phyloP scores from a whole-genome alignment of 306 rosid species.

The Prunus davidiana region DNA sequence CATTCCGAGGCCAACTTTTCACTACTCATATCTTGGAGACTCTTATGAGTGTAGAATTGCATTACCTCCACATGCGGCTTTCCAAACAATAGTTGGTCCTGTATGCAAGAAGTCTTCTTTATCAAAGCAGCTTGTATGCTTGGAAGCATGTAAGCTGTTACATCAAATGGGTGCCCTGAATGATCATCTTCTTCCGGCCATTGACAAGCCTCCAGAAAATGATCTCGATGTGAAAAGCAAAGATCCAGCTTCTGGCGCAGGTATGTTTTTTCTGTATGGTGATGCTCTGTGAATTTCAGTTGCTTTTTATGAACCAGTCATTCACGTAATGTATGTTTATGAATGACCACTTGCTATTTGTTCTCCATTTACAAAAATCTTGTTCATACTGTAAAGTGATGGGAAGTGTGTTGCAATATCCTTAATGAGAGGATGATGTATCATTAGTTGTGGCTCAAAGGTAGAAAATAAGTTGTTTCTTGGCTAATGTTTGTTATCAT shows the following conservation, averaged over 20 bases:
- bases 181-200: constrained; percentile 72
- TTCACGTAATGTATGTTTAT: neutral
- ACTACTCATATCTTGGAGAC: constrained; percentile 36
- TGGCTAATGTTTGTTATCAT: neutral
- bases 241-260: constrained; percentile 61
- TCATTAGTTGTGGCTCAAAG: neutral
- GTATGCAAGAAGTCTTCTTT: constrained; percentile 42
- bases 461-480: neutral
- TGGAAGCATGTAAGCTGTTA: constrained; percentile 89
- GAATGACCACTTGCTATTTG: neutral
- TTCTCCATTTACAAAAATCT: neutral
- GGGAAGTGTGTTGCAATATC: neutral
- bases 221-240: constrained; percentile 36
- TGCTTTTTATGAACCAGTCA: neutral
- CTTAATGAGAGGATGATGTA: neutral
- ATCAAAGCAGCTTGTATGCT: constrained; percentile 78
- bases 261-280: constrained; percentile 22
- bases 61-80: constrained; percentile 77
- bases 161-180: constrained; percentile 79
- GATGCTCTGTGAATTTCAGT: neutral
- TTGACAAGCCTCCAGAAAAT: constrained; percentile 39
- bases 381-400: neutral
- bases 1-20: constrained; percentile 53
- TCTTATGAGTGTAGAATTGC: constrained; percentile 50
- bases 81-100: constrained; percentile 70